phyloP scores from a whole-genome alignment of 345 rosid genomes.

The Populus alba region DNA sequence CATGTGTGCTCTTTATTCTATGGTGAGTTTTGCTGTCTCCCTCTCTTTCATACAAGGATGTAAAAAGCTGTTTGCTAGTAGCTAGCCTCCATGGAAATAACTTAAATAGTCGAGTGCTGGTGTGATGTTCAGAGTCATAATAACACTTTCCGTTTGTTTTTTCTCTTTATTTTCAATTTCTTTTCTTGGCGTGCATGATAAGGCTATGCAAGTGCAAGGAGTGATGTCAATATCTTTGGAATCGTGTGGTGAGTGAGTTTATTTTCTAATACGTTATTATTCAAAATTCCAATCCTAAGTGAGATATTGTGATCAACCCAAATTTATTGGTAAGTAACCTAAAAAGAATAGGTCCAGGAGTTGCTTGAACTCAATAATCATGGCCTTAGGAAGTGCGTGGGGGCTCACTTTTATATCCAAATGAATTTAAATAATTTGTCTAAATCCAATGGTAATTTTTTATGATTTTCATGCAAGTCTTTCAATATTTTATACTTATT shows the following conservation, averaged over 20 bases:
- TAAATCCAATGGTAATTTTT: no score
- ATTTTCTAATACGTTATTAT: no score
- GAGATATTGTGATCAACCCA: no score
- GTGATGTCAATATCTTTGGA: background rate
- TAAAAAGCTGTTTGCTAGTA: background rate
- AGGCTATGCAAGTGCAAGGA: background rate
- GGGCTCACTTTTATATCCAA: accelerated
- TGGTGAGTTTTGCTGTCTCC: background rate
- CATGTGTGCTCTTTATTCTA: background rate
- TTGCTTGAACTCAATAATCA: no score
- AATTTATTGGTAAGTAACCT: no score
- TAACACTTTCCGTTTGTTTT: background rate
- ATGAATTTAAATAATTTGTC: no score
- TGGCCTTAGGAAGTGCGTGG: no score
- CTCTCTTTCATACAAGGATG: background rate
- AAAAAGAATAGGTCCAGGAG: no score
- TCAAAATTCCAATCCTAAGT: no score
- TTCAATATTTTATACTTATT: no score
- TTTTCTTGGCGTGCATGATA: background rate
- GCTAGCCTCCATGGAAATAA: background rate
- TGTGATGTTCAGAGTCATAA: background rate
- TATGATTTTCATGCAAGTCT: accelerated
- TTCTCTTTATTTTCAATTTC: background rate
- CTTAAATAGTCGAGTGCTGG: background rate
- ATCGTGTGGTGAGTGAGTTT: no score